Evolutionary conservation across 2,329 filamentous ascomycete genomes (phyloP), one percentile per base, ranked within the genome.

Genomic region (Pseudogymnoascus sp.): DNA sequence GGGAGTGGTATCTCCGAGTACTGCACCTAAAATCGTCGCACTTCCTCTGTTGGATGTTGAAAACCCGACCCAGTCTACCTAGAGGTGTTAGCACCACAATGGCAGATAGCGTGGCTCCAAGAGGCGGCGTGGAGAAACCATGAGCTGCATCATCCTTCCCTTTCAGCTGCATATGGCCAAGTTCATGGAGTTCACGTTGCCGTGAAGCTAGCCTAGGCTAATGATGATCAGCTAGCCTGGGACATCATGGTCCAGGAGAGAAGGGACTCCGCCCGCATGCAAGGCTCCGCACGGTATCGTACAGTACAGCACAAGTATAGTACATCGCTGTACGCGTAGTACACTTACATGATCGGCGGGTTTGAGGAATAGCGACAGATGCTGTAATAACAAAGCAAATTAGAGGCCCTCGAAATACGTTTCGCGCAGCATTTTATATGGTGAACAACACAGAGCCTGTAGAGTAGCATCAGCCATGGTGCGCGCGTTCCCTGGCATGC

Each of bases 121-220:
- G 41, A 28, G 41, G 20, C 14, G 12, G 41, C 41, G 41, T 53
- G n/a, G 47, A 33, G 47, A 33, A 53, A 53, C 47, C 33, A 33
- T 30, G 47, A 33, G 28, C 28, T 53, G 28, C 28, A 33, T 12
- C 28, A 18, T 30, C n/a, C 25, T 18, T 53, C n/a, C 47, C 5
- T 33, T 53, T 33, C 43, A 53, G 47, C 47, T 53, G 25, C 47
- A 53, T 53, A 33, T 53, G 25, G n/a, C 5, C 9, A 53, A 30
- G 18, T 53, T 18, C 47, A 53, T 53, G 47, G 47, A 53, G 28
- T 18, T 53, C 47, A 53, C 47, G 47, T 53, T 53, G 47, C 28
- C 12, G 18, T 18, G 47, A 33, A 33, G 47, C 25, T 33, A 53
- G n/a, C 9, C 47, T 5, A 53, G 47, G 47, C 47, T 28, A 53